Conservation (phyloP, 2,329 filamentous ascomycete species). For the Leptosphaerulina australis region DNA sequence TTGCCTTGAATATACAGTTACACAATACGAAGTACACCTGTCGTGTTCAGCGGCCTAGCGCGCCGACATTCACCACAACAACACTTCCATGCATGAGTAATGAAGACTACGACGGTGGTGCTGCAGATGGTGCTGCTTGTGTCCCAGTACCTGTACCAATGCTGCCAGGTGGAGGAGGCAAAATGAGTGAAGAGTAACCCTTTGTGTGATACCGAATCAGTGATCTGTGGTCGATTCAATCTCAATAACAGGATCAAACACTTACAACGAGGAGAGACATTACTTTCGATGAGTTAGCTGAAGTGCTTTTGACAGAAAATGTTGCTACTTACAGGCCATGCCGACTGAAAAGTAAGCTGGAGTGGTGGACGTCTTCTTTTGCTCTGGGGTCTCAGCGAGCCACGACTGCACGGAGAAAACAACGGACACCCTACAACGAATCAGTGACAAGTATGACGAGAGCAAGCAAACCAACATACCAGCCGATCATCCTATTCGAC, state of each 20-base stretch:
- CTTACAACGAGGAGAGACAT: slow-evolving; percentile 56
- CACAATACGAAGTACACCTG: slow-evolving; percentile 24
- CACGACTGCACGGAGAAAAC: slow-evolving; percentile 77
- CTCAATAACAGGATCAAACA: slow-evolving; percentile 14
- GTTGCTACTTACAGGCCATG: slow-evolving; percentile 72
- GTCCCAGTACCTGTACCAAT: slow-evolving; percentile 51
- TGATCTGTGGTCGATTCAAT: background rate
- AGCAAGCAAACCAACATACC: slow-evolving; percentile 51
- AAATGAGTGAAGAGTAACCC: slow-evolving; percentile 70
- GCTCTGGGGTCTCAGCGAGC: slow-evolving; percentile 74
- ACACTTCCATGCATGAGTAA: slow-evolving; percentile 13
- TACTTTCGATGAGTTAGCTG: slow-evolving; percentile 35
- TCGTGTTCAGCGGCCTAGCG: slow-evolving; percentile 16
- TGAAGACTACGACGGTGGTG: slow-evolving; percentile 48
- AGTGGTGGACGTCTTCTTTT: slow-evolving; percentile 68
- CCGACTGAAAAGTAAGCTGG: slow-evolving; percentile 76
- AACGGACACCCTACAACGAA: slow-evolving; percentile 66
- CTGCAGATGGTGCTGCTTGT: slow-evolving; percentile 57
- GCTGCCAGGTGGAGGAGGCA: slow-evolving; percentile 58
- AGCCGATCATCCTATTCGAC: slow-evolving; percentile 65
- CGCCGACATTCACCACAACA: slow-evolving; percentile 10
- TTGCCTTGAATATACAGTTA: slow-evolving; percentile 23
- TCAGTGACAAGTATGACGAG: slow-evolving; percentile 21
- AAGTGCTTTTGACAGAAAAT: background rate
- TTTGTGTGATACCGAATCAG: slow-evolving; percentile 35